Percentiles rank a stretch among this genome's conserved stretches.
These are phyloP conservation scores for Colletotrichum sp. DNA, from an alignment of 2,329 filamentous ascomycete genomes.

Conservation along the genomic window DNA sequence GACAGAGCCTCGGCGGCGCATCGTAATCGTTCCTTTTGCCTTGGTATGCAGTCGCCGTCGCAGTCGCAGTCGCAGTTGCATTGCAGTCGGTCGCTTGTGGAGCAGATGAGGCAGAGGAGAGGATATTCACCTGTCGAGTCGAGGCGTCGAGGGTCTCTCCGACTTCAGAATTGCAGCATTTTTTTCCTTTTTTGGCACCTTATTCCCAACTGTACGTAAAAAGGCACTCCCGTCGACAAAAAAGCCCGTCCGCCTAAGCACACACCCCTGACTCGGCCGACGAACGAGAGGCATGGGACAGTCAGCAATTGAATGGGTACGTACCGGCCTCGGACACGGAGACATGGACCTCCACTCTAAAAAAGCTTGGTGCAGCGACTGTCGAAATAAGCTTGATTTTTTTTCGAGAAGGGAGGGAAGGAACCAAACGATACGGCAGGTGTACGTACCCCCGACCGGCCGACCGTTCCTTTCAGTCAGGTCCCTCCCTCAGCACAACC, in stretches of 20 bases:
- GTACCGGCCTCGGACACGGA: neutral
- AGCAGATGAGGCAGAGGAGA: neutral
- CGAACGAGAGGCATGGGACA: neutral
- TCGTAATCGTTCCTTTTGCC: neutral
- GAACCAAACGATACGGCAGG: neutral
- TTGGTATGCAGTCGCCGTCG: neutral
- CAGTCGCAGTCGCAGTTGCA: neutral
- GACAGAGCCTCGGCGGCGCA: neutral
- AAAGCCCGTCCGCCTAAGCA: neutral
- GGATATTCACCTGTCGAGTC: neutral
- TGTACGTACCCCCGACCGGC: neutral
- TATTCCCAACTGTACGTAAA: neutral
- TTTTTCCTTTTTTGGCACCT: neutral
- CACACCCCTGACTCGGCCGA: neutral
- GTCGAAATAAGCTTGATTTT: slow-evolving; percentile 23
- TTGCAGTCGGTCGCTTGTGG: neutral
- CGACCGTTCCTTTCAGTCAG: neutral
- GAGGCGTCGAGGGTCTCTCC: neutral
- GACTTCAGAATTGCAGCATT: neutral
- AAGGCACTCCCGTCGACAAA: neutral
- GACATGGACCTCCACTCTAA: slow-evolving; percentile 13
- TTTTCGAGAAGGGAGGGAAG: slow-evolving; percentile 16
- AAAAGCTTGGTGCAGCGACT: slow-evolving; percentile 21
- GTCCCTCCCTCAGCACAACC: neutral
- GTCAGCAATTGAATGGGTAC: neutral